phyloP scores from a whole-genome alignment of 164 flowering plant species.

The Platanus orientalis region DNA sequence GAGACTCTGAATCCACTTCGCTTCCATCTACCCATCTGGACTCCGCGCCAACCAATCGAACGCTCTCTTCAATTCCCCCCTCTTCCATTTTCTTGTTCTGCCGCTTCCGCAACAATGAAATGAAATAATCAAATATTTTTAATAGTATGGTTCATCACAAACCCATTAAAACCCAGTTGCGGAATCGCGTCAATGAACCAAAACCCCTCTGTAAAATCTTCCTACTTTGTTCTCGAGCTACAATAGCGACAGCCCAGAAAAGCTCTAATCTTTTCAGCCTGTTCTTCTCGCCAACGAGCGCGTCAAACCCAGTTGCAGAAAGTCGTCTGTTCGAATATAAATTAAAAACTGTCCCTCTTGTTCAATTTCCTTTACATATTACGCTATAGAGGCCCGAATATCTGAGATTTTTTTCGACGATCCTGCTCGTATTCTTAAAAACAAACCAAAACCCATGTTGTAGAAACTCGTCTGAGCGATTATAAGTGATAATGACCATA shows the following conservation, averaged over 20 bases:
- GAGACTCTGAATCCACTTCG: conserved; percentile 76
- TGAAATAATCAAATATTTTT: not conserved
- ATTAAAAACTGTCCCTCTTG: not conserved
- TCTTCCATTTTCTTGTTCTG: conserved; percentile 1
- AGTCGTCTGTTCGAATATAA: not conserved
- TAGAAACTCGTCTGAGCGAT: not conserved
- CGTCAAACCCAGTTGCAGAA: not conserved
- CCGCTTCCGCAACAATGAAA: no score
- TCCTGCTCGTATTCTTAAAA: not conserved
- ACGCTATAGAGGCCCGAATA: no score
- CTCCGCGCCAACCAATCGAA: conserved; percentile 22
- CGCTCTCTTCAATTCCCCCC: conserved; percentile 31
- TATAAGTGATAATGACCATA: not conserved
- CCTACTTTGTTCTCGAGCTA: no score
- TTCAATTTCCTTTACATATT: not conserved
- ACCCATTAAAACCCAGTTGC: no score
- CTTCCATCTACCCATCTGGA: conserved; percentile 95
- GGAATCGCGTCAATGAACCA: no score
- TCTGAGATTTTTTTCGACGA: not conserved
- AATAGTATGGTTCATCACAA: not conserved
- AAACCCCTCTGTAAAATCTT: no score
- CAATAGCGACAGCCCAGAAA: not conserved
- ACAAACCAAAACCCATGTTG: not conserved
- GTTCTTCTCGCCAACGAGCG: not conserved
- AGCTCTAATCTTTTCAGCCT: not conserved